phyloP scores from a whole-genome alignment of 257 asterid species.

The Salvia hispanica region DNA sequence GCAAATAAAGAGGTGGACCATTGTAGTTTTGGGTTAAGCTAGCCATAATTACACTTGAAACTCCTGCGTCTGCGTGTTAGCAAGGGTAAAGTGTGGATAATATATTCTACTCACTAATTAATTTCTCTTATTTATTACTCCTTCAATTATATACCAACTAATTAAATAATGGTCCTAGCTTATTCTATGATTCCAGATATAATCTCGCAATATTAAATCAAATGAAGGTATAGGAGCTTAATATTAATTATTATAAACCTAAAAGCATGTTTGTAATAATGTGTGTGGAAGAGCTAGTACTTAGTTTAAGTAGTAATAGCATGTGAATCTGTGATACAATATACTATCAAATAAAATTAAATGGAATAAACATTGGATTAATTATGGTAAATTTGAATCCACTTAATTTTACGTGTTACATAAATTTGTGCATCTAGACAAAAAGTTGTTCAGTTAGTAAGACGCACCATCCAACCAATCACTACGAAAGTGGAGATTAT shows the following conservation, averaged over 20 bases:
- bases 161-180: not conserved
- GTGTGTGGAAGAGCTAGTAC: too few relatives aligned
- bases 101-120: conserved; percentile 1
- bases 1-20: conserved; percentile 22
- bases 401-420: too few relatives aligned
- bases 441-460: too few relatives aligned
- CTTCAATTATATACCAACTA: not conserved
- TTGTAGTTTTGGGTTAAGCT: conserved; percentile 1
- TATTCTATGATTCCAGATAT: not conserved
- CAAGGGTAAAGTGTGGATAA: conserved; percentile 2
- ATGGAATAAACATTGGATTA: too few relatives aligned
- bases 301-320: too few relatives aligned
- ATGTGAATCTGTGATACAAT: too few relatives aligned
- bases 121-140: not conserved
- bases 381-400: too few relatives aligned
- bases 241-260: too few relatives aligned
- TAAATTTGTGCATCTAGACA: too few relatives aligned
- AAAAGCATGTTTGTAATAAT: not conserved
- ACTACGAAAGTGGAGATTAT: too few relatives aligned
- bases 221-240: not conserved
- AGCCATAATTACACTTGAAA: conserved; percentile 11
- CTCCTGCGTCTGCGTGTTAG: conserved; percentile 17
- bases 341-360: too few relatives aligned
- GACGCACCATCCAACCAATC: too few relatives aligned
- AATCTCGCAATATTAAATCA: not conserved